Conservation (phyloP, 306 rosid species). For the Vicia villosa region DNA sequence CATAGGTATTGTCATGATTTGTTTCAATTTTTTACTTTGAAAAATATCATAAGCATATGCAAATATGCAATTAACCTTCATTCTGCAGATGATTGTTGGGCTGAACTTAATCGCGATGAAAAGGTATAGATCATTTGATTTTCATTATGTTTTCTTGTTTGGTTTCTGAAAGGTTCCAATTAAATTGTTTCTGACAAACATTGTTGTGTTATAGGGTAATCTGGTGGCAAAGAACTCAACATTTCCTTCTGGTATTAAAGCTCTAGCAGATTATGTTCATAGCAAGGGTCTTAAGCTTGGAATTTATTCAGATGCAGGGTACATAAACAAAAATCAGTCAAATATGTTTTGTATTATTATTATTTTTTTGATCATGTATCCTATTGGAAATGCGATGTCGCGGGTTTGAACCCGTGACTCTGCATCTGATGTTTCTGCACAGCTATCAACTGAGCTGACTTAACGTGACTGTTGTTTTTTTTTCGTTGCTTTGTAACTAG, state of each 20-base stretch:
- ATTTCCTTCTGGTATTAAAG: conserved; percentile 91
- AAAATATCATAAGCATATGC: conserved; percentile 14
- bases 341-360: background rate
- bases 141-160: background rate
- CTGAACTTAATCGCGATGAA: conserved; percentile 71
- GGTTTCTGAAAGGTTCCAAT: background rate
- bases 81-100: conserved; percentile 95
- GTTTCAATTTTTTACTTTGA: background rate
- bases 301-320: conserved; percentile 98
- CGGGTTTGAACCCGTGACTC: no score
- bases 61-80: background rate
- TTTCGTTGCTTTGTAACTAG: background rate
- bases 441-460: no score
- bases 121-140: conserved; percentile 44
- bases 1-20: conserved; percentile 52
- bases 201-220: conserved; percentile 50
- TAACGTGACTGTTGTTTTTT: no score
- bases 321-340: conserved; percentile 21
- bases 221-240: conserved; percentile 78
- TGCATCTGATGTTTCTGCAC: no score
- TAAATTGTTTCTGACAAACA: background rate
- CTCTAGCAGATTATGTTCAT: conserved; percentile 91
- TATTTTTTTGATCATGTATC: no score
- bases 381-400: no score
- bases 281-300: conserved; percentile 93